Base-by-base conservation (phyloP, 257 asterid species). In the Ilex aquifolium region DNA sequence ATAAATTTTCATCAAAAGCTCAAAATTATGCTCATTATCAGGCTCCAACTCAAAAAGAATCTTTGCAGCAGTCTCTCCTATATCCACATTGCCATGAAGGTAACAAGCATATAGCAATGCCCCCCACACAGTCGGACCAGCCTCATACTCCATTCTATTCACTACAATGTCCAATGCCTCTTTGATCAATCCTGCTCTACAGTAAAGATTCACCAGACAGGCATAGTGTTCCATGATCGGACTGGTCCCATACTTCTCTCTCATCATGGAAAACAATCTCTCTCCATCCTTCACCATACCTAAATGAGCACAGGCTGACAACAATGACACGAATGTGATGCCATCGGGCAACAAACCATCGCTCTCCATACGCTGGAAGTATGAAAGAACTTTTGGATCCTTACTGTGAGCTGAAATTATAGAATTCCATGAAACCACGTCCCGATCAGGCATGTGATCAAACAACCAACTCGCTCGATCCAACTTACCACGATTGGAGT, bases 1-100 rank as follows among this genome's bases (percentile, higher is more conserved):
- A 10, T 53, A 53, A 53, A 53, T 53, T 21, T 21, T 53, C 57
- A 53, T 53, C 57, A 53, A 53, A 21, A 53, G 57, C 57, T 15
- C 57, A 53, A 15, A 53, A 17, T 53, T 53, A 53, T 14, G 57
- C 30, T 53, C 57, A 53, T 53, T 53, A 15, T 53, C 57, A 14
- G 57, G 57, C 31, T 53, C 57, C 57, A 53, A 14, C 30, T 53
- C 57, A 53, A 53, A 53, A 8, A 53, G 31, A 2, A 3, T 53
- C 30, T 53, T 14, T 7, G 30, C 57, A 14, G 57, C 57, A 15
- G 15, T 53, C 30, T 53, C 57, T 53, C 57, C 57, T 2, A 53
- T n/a, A 6, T 10, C 57, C 27, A 53, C 57, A 53, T 17, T 15
- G 27, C 30, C 57, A n/a, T 53, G 57, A 17, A 53, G 0, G 15